These are phyloP conservation scores for Trichomonas gallinae DNA, from an alignment of 208 protist genomes.

Conservation along the genomic window DNA sequence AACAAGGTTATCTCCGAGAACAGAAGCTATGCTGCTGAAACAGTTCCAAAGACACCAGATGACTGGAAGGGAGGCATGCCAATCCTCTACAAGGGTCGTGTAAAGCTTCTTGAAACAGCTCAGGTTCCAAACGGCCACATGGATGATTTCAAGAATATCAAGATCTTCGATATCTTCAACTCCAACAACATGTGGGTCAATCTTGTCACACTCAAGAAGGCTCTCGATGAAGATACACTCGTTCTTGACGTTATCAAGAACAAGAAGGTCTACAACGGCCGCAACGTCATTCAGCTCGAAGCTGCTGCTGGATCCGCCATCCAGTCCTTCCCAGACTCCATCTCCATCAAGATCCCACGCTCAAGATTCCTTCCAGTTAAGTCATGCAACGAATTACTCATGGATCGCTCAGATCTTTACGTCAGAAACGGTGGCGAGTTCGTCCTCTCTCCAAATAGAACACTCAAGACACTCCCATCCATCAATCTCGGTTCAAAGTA, in stretches of 20 bases:
- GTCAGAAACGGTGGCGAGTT: neutral
- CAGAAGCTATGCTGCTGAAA: conserved; percentile 2
- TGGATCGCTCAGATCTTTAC: conserved; percentile 44
- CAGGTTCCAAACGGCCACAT: conserved; percentile 6
- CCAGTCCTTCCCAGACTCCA: conserved; percentile 57
- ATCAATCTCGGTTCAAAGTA: neutral
- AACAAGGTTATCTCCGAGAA: conserved; percentile 44
- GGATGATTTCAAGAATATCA: conserved; percentile 51
- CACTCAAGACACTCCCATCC: neutral
- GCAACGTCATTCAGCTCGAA: conserved; percentile 41
- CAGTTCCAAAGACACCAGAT: conserved; percentile 19
- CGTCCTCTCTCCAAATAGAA: neutral
- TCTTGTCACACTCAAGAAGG: conserved; percentile 47
- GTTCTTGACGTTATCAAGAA: conserved; percentile 42
- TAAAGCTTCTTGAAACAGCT: conserved; percentile 15
- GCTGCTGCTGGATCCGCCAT: conserved; percentile 75
- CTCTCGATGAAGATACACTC: conserved; percentile 25
- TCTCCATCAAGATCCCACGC: conserved; percentile 73
- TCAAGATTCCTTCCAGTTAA: conserved; percentile 93
- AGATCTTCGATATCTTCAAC: conserved; percentile 92
- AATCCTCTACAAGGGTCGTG: conserved; percentile 19
- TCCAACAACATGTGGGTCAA: conserved; percentile 97
- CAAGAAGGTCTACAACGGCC: conserved; percentile 36
- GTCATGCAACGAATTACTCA: conserved; percentile 72
- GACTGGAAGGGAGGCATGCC: conserved; percentile 21